Conservation (phyloP, 768 basidiomycete genomes). For the Dacryopinax spathularia region DNA sequence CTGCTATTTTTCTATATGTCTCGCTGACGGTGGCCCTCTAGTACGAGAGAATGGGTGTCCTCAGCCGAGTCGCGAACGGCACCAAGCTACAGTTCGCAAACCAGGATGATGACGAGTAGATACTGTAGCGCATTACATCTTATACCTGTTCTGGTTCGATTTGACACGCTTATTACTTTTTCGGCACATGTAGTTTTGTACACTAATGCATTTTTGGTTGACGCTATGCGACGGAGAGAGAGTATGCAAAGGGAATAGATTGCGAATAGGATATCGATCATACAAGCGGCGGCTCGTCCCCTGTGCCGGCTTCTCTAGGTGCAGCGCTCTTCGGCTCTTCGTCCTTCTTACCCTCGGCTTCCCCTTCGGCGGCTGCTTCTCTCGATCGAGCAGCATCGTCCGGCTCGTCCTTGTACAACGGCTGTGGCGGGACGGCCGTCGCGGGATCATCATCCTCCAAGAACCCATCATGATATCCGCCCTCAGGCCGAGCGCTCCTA, state of each 20-base stretch:
- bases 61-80: conserved; percentile 69
- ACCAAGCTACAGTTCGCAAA: conserved; percentile 60
- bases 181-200: conserved; percentile 1
- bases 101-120: conserved; percentile 9
- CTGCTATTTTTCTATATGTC: neutral
- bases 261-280: conserved; percentile 3
- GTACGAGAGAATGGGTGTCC: conserved; percentile 79
- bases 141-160: neutral
- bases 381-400: conserved; percentile 7
- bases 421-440: conserved; percentile 19
- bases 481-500: conserved; percentile 19
- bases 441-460: conserved; percentile 61
- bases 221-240: neutral
- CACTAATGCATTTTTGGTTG: neutral
- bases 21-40: conserved; percentile 21
- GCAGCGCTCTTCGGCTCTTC: neutral
- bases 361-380: conserved; percentile 10
- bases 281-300: conserved; percentile 3
- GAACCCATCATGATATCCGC: conserved; percentile 66
- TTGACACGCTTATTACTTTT: conserved; percentile 14
- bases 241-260: conserved; percentile 3
- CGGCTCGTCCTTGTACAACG: conserved; percentile 44
- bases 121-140: neutral
- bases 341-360: neutral
- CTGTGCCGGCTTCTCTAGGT: conserved; percentile 2